A percentile compares a stretch with the other conserved stretches of the same genome.
Evolutionary conservation across 768 basidiomycete genomes (phyloP).

Genomic region (Mycena rosella): DNA sequence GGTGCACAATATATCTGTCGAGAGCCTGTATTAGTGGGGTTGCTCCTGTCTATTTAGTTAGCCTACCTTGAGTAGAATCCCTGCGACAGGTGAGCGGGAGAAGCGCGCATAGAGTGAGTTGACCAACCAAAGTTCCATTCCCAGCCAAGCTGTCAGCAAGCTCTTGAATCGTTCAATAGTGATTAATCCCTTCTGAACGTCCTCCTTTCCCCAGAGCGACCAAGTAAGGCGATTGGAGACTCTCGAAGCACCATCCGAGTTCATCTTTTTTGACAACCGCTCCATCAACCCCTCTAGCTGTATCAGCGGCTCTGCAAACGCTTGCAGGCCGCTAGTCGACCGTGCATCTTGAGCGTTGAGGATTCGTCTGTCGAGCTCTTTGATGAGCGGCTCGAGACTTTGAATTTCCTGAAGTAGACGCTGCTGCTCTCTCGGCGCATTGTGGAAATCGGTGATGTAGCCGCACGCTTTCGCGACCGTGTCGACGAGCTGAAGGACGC

Average conservation of each 20-base stretch:
- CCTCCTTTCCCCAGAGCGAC: too few species aligned
- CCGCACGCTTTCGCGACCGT: background rate
- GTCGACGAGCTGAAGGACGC: background rate
- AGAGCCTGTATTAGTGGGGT: background rate
- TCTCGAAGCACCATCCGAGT: too few species aligned
- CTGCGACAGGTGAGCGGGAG: background rate
- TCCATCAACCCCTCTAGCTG: too few species aligned
- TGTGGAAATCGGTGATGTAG: background rate
- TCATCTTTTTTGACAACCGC: too few species aligned
- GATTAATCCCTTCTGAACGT: too few species aligned
- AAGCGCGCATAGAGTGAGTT: too few species aligned
- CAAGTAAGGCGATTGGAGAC: too few species aligned
- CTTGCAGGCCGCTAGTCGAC: too few species aligned
- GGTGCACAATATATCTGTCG: background rate
- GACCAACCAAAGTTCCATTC: background rate
- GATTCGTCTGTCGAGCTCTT: background rate
- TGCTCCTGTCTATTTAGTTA: background rate
- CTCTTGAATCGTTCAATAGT: slow-evolving; percentile 1
- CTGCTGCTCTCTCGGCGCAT: background rate
- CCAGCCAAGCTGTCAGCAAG: background rate
- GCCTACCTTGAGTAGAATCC: slow-evolving; percentile 4
- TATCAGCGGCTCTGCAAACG: too few species aligned
- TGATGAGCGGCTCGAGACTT: background rate
- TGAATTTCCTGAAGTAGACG: background rate
- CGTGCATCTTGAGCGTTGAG: background rate